Base-by-base conservation (phyloP, 2,329 filamentous ascomycete genomes). In the Hypomyces perniciosus region DNA sequence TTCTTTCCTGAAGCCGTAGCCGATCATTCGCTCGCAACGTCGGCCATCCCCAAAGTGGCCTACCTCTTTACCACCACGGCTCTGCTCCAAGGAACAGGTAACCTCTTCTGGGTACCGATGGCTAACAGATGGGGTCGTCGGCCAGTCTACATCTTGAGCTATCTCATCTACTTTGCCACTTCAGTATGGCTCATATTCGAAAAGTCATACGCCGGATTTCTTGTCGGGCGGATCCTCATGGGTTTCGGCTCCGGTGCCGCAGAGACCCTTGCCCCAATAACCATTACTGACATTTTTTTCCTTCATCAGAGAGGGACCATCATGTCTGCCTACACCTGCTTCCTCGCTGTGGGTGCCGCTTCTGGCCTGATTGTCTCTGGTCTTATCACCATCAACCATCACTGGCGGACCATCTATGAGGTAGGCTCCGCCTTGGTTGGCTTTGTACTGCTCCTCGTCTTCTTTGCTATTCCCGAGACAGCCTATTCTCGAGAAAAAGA, bases 401-500 rank as follows among this genome's bases (percentile, higher is more conserved):
- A 62, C 30, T 80, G 78, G 77, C 65, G 76, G 28, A 68, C 69
- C 35, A 79, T 80, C 46, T 80, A 80, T 57, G 70, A 76, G 56
- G 69, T 79, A 8, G 72, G 72, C 5, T 62, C 72, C 3, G 77
- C 70, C n/a, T 59, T 81, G 9, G 68, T 81, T 42, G 77, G 74
- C 9, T 55, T 68, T 7, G 65, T 74, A 27, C 71, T 76, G 1
- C 46, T 80, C 1, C 55, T 80, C 2, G 69, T 75, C 6, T 63
- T 77, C 57, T 72, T 82, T 51, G 75, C 75, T 5, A 76, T 82
- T 46, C 78, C 79, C 0, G 79, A 81, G 59, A 81, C 78, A 0
- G 71, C 72, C 7, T 81, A 72, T 58, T 62, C 59, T 40, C 67
- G 75, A 52, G 57, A 46, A 58, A 13, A 55, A 46, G 10, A 28